These are phyloP conservation scores for Gossypium mustelinum DNA, from an alignment of 345 rosid species.

Conservation along the genomic window DNA sequence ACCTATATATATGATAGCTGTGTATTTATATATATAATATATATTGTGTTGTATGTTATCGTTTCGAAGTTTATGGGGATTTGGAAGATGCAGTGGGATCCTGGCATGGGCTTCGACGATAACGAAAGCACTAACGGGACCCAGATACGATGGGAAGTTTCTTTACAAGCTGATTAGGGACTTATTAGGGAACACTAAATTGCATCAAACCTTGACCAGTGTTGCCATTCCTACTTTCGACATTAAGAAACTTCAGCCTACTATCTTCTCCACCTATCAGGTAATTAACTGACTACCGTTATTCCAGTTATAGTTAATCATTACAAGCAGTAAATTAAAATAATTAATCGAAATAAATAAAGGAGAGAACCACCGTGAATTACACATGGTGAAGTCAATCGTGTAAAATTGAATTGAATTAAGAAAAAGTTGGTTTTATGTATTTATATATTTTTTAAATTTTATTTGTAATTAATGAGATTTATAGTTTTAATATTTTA, in stretches of 20 bases:
- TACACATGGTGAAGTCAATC: too few species aligned
- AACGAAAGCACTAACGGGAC: constrained; percentile 48
- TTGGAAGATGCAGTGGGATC: constrained; percentile 30
- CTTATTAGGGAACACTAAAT: constrained; percentile 33
- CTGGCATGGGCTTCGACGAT: constrained; percentile 29
- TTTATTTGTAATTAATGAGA: too few species aligned
- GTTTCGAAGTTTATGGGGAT: background rate
- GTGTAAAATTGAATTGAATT: too few species aligned
- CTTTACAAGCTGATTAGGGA: constrained; percentile 30
- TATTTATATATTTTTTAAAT: too few species aligned
- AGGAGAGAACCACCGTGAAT: too few species aligned
- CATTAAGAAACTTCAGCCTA: constrained; percentile 64
- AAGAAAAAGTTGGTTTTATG: background rate
- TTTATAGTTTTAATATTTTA: too few species aligned
- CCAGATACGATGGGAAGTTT: constrained; percentile 64
- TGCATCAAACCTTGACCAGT: constrained; percentile 57
- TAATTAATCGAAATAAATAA: too few species aligned
- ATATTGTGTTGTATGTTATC: too few species aligned
- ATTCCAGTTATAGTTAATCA: too few species aligned
- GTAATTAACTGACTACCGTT: constrained; percentile 19
- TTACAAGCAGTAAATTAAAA: background rate
- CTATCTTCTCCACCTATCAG: constrained; percentile 57
- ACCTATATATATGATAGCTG: too few species aligned
- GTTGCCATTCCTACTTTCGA: constrained; percentile 69
- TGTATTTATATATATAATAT: too few species aligned